Base-by-base conservation (phyloP, 805 yeast species). In the Ogataea glucozyma region DNA sequence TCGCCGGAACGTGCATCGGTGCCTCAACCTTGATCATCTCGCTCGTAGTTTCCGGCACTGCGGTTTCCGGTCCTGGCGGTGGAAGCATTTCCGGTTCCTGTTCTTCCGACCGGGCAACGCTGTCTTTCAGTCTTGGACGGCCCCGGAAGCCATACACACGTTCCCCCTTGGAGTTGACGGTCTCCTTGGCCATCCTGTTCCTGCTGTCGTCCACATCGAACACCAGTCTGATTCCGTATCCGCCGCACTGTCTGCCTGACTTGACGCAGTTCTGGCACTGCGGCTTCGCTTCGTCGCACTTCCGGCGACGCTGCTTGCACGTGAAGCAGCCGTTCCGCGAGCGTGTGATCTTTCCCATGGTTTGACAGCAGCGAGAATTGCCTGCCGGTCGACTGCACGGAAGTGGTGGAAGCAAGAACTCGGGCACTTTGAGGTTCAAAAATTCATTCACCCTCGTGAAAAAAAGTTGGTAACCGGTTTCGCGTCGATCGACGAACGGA, bases 281-380 rank as follows among this genome's bases (percentile, higher is more conserved):
- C 2, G 83, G 83, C 46, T 72, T 75, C 2, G 66, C 65, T 51
- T 78, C 83, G 52, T 77, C 83, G 54, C 83, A 78, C 48, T 78
- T 78, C 40, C 79, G 59, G 45, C 79, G 71, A 42, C 81, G 62
- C 45, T 61, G 66, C 50, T 77, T 76, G 55, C 83, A 78, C 1
- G 79, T 77, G 72, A 79, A 73, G 47, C 83, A 78, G 0, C 82
- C 83, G 3, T 75, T 76, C 46, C 82, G 59, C 5, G 78, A 80
- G 44, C 82, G 52, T 4, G 71, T 71, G 8, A 74, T 71, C 54
- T 72, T 75, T 3, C 44, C 52, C 56, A 52, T 52, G n/a, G 33
- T 38, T 19, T 20, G 37, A 19, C 26, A 14, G 6, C 4, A 30
- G n/a, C 16, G 24, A 35, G 19, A 24, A 39, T 29, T n/a, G 14